Percentiles rank a stretch among this genome's conserved stretches.
These are phyloP conservation scores for Debaryomyces sp. DNA, from an alignment of 1,139 yeast genomes.

Conservation along the genomic window DNA sequence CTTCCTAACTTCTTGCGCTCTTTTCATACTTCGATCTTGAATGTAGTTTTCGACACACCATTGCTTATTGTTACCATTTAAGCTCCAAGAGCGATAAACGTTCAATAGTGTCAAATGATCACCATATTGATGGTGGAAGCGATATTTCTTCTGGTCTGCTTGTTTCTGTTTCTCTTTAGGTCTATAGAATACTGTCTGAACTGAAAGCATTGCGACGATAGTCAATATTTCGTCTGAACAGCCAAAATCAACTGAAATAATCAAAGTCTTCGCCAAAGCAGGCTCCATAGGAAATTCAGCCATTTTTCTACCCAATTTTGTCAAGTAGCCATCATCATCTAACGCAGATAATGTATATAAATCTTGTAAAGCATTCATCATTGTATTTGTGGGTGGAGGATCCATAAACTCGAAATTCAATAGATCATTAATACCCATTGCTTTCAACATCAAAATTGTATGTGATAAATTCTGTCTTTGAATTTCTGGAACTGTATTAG, in stretches of 20 bases:
- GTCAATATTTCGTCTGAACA: constrained; percentile 85
- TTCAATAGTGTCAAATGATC: constrained; percentile 87
- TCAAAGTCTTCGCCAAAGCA: constrained; percentile 76
- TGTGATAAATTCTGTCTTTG: constrained; percentile 87
- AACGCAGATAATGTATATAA: constrained; percentile 81
- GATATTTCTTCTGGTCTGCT: constrained; percentile 78
- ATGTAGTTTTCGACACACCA: constrained; percentile 87
- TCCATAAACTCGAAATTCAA: constrained; percentile 90
- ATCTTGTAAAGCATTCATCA: constrained; percentile 81
- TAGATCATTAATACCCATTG: constrained; percentile 90
- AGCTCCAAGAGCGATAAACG: constrained; percentile 78
- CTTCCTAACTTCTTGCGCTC: constrained; percentile 77
- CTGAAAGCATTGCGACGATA: constrained; percentile 89
- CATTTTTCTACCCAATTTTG: constrained; percentile 78
- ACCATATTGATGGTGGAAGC: constrained; percentile 78
- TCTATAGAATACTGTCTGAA: constrained; percentile 80
- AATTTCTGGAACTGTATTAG: constrained; percentile 88
- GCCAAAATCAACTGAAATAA: constrained; percentile 69
- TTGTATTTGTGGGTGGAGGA: constrained; percentile 79
- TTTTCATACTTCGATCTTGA: constrained; percentile 76
- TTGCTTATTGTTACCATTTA: constrained; percentile 56
- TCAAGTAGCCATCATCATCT: constrained; percentile 76
- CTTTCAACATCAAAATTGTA: constrained; percentile 86
- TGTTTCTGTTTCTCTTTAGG: constrained; percentile 74
- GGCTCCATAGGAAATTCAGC: constrained; percentile 98